These are phyloP conservation scores for Phtheirospermum japonicum DNA, from an alignment of 257 asterid species.

Conservation along the genomic window DNA sequence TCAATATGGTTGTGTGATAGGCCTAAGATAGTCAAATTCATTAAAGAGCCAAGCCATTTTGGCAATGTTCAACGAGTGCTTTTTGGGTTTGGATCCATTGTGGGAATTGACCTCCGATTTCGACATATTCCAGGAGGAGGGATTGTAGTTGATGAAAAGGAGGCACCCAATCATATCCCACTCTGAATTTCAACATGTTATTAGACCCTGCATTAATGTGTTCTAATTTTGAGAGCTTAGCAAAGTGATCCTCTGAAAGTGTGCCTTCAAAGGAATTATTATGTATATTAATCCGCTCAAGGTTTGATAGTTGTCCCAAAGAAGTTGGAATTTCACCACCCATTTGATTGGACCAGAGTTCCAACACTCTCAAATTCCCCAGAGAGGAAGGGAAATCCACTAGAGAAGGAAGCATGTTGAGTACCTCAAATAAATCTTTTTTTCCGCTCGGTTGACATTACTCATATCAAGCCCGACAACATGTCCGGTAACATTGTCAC, in stretches of 20 bases:
- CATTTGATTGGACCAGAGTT: not conserved
- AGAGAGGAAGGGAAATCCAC: not conserved
- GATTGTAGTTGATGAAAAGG: no score
- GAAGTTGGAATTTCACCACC: not conserved
- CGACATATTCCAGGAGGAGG: no score
- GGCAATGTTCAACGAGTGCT: not conserved
- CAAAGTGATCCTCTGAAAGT: conserved; percentile 12
- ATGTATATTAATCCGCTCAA: not conserved
- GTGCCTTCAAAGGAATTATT: not conserved
- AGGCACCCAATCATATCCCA: not conserved
- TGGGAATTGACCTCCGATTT: conserved; percentile 24
- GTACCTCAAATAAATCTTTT: not conserved
- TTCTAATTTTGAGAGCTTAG: conserved; percentile 3
- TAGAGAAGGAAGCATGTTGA: not conserved
- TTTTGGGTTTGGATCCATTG: conserved; percentile 23
- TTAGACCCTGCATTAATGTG: not conserved
- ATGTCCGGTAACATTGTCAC: not conserved
- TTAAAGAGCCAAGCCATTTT: not conserved
- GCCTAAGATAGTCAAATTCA: not conserved
- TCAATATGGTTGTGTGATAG: not conserved
- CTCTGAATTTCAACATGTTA: not conserved
- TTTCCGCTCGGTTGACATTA: not conserved
- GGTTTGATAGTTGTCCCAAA: conserved; percentile 3
- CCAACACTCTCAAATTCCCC: not conserved
- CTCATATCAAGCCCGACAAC: conserved; percentile 12